Evolutionary conservation across 805 yeast genomes (phyloP).

Genomic region (Schwanniomyces occidentalis): DNA sequence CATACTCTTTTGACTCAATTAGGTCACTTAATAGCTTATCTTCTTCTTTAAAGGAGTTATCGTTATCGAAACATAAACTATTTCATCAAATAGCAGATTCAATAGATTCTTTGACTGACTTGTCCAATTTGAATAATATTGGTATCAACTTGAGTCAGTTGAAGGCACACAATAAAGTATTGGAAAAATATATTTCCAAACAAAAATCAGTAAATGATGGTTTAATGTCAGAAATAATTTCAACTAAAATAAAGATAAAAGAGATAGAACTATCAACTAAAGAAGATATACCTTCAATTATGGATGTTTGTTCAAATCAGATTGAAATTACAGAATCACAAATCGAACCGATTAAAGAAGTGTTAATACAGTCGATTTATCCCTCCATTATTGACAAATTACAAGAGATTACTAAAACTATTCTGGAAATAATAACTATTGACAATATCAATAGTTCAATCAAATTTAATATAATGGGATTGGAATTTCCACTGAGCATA

Average conservation of each 20-base stretch:
- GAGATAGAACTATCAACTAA: constrained; percentile 14
- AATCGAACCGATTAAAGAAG: constrained; percentile 26
- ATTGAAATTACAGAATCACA: constrained; percentile 28
- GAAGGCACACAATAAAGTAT: constrained; percentile 6
- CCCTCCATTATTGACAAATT: constrained; percentile 21
- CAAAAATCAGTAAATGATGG: constrained; percentile 26
- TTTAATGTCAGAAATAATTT: constrained; percentile 20
- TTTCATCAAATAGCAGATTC: constrained; percentile 18
- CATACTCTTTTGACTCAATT: constrained; percentile 32
- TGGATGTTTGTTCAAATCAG: constrained; percentile 18
- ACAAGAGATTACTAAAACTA: constrained; percentile 12
- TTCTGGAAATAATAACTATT: constrained; percentile 29
- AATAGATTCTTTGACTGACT: constrained; percentile 3
- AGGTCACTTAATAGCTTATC: constrained; percentile 25
- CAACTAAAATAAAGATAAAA: constrained; percentile 22
- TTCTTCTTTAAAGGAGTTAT: constrained; percentile 30
- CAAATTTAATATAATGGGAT: constrained; percentile 30
- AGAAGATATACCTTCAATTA: constrained; percentile 16
- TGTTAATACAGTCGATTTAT: constrained; percentile 18
- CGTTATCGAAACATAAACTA: constrained; percentile 20
- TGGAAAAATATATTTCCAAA: constrained; percentile 17
- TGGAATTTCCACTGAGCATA: constrained; percentile 36
- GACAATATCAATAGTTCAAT: constrained; percentile 20
- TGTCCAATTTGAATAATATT: constrained; percentile 7
- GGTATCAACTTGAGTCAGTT: constrained; percentile 5